Evolutionary conservation across 495 filamentous ascomycete genomes (phyloP), one percentile per base, ranked within the genome.

Genomic region (Neurospora sp.): DNA sequence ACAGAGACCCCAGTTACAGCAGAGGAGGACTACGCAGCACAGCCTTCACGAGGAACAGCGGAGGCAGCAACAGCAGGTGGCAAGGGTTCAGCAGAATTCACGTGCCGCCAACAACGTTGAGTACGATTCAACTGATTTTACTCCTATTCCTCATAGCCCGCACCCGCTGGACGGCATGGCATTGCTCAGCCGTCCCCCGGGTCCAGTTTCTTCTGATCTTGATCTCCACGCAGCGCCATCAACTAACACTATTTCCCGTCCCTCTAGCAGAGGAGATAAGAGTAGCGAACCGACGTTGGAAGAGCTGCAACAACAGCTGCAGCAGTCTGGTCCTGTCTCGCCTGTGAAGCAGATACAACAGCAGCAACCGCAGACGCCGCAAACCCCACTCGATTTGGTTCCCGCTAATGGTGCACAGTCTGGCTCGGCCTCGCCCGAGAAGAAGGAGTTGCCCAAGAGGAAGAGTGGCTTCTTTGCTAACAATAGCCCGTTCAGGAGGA

Each of bases 111-210:
- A 48, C 75, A 79, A 79, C 71, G 35, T 81, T 20, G 79, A 81
- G n/a, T 81, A 91, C 75, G 88, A 91, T 72, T 73, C 82, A 73
- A 87, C 87, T 37, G 89, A 92, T 73, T 88, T 93, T 72, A 83
- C 89, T 2, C 82, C 87, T 35, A 88, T 97, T 18, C 94, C 94
- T 41, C 94, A 98, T 79, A 97, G 98, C 76, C 92, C 94, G 23
- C 97, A 97, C 78, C 96, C 95, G 5, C 89, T 92, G 77, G 96
- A 99, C 80, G 96, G 96, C 40, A 98, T 98, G 96, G 98, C 96
- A 2, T 97, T 98, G 92, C 92, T 97, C 75, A 98, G 96, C 82
- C 90, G 96, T 35, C 93, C 91, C 0, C 90, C 93, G 66, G 91
- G 92, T 59, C 97, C 94, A 27, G 54, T 66, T 35, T 35, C 27